These are phyloP conservation scores for Metschnikowia kofuensis DNA, from an alignment of 805 yeast genomes.

Conservation along the genomic window DNA sequence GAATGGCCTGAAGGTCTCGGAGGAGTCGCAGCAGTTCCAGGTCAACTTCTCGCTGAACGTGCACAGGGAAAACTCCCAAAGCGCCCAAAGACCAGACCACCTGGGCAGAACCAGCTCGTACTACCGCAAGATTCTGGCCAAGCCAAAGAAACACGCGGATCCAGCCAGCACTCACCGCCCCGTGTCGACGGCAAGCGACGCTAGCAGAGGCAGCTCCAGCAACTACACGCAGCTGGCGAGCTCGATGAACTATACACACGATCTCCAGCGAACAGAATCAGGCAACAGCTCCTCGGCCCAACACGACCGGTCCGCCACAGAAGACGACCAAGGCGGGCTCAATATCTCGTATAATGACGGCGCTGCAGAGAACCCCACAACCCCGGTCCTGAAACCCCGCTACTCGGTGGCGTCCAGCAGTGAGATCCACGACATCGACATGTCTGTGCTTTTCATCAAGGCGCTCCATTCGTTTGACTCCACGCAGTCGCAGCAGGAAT, in stretches of 20 bases:
- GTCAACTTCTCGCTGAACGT: conserved; percentile 39
- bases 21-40: conserved; percentile 41
- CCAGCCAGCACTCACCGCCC: background rate
- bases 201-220: background rate
- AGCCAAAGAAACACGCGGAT: conserved; percentile 6
- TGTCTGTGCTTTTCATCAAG: conserved; percentile 51
- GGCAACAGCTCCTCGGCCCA: background rate
- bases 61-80: conserved; percentile 22
- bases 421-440: conserved; percentile 39
- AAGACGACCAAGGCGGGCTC: conserved; percentile 5
- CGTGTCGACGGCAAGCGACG: conserved; percentile 1
- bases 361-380: background rate
- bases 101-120: conserved; percentile 26
- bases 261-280: background rate
- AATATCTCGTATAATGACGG: conserved; percentile 8
- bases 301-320: background rate
- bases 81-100: background rate
- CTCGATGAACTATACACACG: conserved; percentile 1
- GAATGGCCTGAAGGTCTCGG: conserved; percentile 27
- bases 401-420: conserved; percentile 5
- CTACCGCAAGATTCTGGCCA: conserved; percentile 31
- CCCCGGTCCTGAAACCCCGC: background rate
- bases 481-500: conserved; percentile 54
- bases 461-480: conserved; percentile 62
- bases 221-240: background rate